These are phyloP conservation scores for Gossypium herbaceum DNA, from an alignment of 345 rosid genomes.

Conservation along the genomic window DNA sequence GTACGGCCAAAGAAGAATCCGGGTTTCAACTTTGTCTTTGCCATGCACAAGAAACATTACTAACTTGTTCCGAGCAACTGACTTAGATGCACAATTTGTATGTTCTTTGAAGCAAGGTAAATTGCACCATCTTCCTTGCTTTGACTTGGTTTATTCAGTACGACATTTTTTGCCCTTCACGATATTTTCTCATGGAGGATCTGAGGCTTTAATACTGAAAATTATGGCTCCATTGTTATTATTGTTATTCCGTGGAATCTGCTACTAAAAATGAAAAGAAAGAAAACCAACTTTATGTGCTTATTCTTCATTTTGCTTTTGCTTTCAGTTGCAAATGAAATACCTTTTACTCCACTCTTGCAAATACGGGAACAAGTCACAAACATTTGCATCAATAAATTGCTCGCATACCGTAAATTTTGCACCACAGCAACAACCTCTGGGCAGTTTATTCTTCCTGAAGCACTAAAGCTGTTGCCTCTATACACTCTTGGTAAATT, in stretches of 20 bases:
- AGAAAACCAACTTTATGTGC: background rate
- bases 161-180: background rate
- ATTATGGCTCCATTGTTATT: background rate
- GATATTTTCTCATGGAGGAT: background rate
- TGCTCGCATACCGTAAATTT: slow-evolving; percentile 81
- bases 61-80: slow-evolving; percentile 87
- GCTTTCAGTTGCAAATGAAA: slow-evolving; percentile 60
- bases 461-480: slow-evolving; percentile 93
- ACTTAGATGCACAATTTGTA: slow-evolving; percentile 88
- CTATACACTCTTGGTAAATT: slow-evolving; percentile 77
- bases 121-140: background rate
- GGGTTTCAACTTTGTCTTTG: slow-evolving; percentile 79
- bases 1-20: slow-evolving; percentile 93
- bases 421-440: slow-evolving; percentile 87
- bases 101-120: slow-evolving; percentile 98
- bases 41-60: slow-evolving; percentile 86
- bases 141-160: background rate
- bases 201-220: background rate
- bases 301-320: slow-evolving; percentile 6
- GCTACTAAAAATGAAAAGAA: slow-evolving; percentile 7
- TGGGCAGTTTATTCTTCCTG: slow-evolving; percentile 97
- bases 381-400: slow-evolving; percentile 62
- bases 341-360: slow-evolving; percentile 59
- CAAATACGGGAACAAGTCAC: slow-evolving; percentile 68
- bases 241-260: background rate